Percentiles rank a stretch among this genome's conserved stretches.
Conservation (phyloP, 257 asterid genomes). For the Nicotiana attenuata region DNA sequence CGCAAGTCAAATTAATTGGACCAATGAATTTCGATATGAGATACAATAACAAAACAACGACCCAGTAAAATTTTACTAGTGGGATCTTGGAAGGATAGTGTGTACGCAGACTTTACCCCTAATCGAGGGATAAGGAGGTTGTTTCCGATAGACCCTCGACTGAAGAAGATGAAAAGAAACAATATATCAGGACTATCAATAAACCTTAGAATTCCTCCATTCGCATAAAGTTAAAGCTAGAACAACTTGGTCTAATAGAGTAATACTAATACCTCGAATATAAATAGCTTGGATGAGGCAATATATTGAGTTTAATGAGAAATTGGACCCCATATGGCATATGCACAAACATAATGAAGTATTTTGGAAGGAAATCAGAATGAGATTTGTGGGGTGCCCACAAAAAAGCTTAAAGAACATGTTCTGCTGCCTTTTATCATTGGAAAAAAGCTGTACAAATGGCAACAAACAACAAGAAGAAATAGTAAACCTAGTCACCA, state of each 20-base stretch:
- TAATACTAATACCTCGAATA: not conserved
- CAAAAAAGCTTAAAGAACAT: not conserved
- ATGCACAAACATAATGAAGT: not conserved
- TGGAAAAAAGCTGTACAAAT: not conserved
- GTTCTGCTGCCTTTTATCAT: not conserved
- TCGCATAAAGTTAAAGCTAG: not conserved
- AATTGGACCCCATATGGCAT: not conserved
- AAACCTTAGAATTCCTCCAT: too few relatives aligned
- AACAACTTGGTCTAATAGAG: not conserved
- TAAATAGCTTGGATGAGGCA: not conserved
- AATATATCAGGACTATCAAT: too few relatives aligned
- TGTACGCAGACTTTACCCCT: too few relatives aligned
- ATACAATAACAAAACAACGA: too few relatives aligned
- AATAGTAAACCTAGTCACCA: not conserved
- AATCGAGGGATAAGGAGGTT: too few relatives aligned
- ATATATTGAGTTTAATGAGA: not conserved
- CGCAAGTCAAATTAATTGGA: too few relatives aligned
- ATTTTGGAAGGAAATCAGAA: slow-evolving; percentile 4
- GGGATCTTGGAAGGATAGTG: too few relatives aligned
- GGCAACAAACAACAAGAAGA: not conserved
- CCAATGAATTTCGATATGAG: too few relatives aligned
- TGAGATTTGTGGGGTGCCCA: slow-evolving; percentile 2
- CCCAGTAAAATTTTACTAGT: too few relatives aligned
- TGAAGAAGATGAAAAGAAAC: too few relatives aligned
- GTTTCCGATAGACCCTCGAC: too few relatives aligned